Percentiles rank a stretch among this genome's conserved stretches.
Evolutionary conservation across 1,284 basidiomycete species (phyloP).

Genomic region (Malassezia nana): DNA sequence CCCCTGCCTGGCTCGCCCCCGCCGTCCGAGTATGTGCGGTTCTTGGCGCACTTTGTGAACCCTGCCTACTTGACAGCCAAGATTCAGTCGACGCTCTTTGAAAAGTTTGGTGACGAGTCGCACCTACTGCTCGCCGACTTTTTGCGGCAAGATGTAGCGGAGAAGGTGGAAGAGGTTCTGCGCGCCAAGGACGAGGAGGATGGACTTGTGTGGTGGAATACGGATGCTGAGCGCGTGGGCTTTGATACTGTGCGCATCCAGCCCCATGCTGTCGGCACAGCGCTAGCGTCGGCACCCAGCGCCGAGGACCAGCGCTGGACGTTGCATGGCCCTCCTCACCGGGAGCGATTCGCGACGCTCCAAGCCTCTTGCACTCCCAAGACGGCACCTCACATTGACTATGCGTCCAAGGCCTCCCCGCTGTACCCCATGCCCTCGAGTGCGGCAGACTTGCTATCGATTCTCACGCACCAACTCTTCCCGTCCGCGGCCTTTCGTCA

Average conservation of each 20-base stretch:
- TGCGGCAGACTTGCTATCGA: conserved; percentile 25
- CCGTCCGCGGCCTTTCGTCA: conserved; percentile 74
- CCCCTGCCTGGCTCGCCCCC: conserved; percentile 42
- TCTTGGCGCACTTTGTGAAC: conserved; percentile 62
- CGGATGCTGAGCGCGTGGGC: conserved; percentile 19
- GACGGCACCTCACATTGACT: conserved; percentile 21
- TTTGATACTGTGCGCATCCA: conserved; percentile 24
- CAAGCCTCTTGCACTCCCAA: conserved; percentile 18
- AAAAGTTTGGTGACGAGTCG: conserved; percentile 77
- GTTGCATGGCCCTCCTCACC: conserved; percentile 78
- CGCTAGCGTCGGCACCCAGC: conserved; percentile 11
- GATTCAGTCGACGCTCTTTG: conserved; percentile 68
- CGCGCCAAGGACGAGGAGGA: conserved; percentile 58
- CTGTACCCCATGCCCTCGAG: conserved; percentile 21
- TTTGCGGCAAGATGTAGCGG: conserved; percentile 34
- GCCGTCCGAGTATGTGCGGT: conserved; percentile 29
- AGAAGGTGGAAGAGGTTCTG: conserved; percentile 32
- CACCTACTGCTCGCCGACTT: conserved; percentile 59
- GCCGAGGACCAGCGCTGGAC: conserved; percentile 54
- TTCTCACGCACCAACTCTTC: conserved; percentile 52
- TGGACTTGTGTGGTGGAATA: conserved; percentile 42
- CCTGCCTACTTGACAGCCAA: conserved; percentile 76
- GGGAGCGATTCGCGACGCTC: conserved; percentile 74
- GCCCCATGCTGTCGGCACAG: conserved; percentile 29
- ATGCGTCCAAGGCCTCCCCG: conserved; percentile 13